These are phyloP conservation scores for Yarrowia phangngaensis DNA, from an alignment of 805 yeast species.

Conservation along the genomic window DNA sequence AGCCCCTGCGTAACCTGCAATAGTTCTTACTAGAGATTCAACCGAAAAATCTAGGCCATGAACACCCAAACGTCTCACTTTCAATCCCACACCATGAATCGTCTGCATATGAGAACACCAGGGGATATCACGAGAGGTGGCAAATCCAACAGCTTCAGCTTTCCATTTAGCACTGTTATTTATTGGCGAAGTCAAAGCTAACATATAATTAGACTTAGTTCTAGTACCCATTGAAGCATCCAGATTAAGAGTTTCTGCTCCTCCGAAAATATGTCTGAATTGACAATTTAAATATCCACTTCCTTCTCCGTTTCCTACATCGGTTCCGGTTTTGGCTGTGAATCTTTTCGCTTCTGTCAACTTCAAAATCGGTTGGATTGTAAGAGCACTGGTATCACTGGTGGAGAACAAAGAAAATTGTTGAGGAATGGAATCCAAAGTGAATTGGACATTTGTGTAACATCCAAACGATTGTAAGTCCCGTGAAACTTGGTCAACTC, in stretches of 20 bases:
- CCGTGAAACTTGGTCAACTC: background rate
- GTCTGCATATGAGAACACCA: conserved; percentile 56
- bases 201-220: conserved; percentile 52
- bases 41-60: conserved; percentile 55
- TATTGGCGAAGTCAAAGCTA: conserved; percentile 51
- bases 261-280: conserved; percentile 57
- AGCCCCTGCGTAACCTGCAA: conserved; percentile 41
- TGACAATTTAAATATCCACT: conserved; percentile 84
- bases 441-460: conserved; percentile 2
- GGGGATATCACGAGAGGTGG: conserved; percentile 49
- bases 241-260: conserved; percentile 58
- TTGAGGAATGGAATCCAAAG: background rate
- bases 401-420: background rate
- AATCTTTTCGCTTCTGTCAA: conserved; percentile 51
- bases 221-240: conserved; percentile 60
- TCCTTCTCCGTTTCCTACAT: conserved; percentile 95
- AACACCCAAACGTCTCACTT: conserved; percentile 35
- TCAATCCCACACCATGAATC: conserved; percentile 45
- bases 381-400: background rate
- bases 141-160: conserved; percentile 50
- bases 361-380: background rate
- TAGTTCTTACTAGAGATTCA: conserved; percentile 53
- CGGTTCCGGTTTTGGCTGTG: conserved; percentile 87
- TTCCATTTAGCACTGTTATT: conserved; percentile 50
- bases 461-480: conserved; percentile 17